phyloP scores from a whole-genome alignment of 805 yeast species.

The Pichia rugopelliculosa region DNA sequence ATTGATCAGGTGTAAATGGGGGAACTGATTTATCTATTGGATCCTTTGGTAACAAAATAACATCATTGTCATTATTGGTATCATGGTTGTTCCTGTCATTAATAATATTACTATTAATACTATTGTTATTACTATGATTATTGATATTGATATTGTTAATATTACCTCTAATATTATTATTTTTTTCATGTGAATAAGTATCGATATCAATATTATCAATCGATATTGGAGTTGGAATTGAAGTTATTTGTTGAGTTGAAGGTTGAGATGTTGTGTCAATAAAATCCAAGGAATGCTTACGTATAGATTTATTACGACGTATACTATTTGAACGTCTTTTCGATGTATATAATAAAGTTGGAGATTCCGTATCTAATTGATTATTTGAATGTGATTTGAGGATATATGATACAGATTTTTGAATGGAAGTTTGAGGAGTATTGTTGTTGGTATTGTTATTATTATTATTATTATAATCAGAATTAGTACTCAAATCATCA shows the following conservation, averaged over 20 bases:
- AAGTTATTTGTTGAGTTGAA: not conserved
- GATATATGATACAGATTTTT: not conserved
- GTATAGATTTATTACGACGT: conserved; percentile 3
- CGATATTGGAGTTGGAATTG: not conserved
- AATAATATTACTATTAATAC: not conserved
- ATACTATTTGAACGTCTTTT: conserved; percentile 3
- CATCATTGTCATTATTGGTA: conserved; percentile 1
- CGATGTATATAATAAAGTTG: conserved; percentile 4
- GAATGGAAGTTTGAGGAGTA: conserved; percentile 1
- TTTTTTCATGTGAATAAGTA: not conserved
- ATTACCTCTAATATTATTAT: not conserved
- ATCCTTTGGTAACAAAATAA: conserved; percentile 22
- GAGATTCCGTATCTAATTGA: not conserved
- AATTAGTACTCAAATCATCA: not conserved
- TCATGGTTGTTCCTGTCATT: too few relatives aligned
- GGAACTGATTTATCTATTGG: conserved; percentile 23
- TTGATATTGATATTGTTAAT: not conserved
- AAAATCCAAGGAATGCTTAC: conserved; percentile 1
- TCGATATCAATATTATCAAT: not conserved
- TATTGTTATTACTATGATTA: not conserved
- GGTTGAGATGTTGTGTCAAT: conserved; percentile 5
- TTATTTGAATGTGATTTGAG: not conserved
- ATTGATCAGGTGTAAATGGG: conserved; percentile 24
- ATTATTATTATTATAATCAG: not conserved
- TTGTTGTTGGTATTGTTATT: not conserved